Conservation (phyloP, 352 stramenopile species). For the Thalassiosira gravida region DNA sequence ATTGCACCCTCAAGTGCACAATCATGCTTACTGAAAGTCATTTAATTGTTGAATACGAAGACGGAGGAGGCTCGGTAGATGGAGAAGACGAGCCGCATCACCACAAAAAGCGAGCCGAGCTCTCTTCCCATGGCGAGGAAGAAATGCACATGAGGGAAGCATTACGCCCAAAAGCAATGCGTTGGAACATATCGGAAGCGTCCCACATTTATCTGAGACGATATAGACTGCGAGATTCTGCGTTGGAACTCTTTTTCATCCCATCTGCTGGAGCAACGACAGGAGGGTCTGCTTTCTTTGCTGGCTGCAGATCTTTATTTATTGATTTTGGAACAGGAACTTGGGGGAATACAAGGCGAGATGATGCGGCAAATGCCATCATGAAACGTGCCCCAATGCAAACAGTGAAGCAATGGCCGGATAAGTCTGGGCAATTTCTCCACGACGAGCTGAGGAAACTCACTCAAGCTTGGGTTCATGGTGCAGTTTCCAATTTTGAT, state of each 20-base stretch:
- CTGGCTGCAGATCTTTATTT: slow-evolving; percentile 84
- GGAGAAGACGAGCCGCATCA: slow-evolving; percentile 68
- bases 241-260: slow-evolving; percentile 88
- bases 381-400: slow-evolving; percentile 83
- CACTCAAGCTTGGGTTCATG: slow-evolving; percentile 83
- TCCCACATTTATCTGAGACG: slow-evolving; percentile 86
- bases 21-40: slow-evolving; percentile 81
- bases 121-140: slow-evolving; percentile 46
- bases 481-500: slow-evolving; percentile 90
- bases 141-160: slow-evolving; percentile 57
- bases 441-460: slow-evolving; percentile 82
- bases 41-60: slow-evolving; percentile 86
- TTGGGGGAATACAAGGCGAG: slow-evolving; percentile 76
- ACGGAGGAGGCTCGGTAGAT: slow-evolving; percentile 76
- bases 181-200: slow-evolving; percentile 85
- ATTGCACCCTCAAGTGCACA: slow-evolving; percentile 80
- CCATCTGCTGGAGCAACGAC: slow-evolving; percentile 81
- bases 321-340: slow-evolving; percentile 87
- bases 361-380: slow-evolving; percentile 85
- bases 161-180: slow-evolving; percentile 81
- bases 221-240: slow-evolving; percentile 86
- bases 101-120: slow-evolving; percentile 44
- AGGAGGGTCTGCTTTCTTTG: slow-evolving; percentile 80
- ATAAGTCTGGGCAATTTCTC: slow-evolving; percentile 76
- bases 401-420: slow-evolving; percentile 86